Base-by-base conservation (phyloP, 2,329 filamentous ascomycete species). In the Gyromitra esculenta region DNA sequence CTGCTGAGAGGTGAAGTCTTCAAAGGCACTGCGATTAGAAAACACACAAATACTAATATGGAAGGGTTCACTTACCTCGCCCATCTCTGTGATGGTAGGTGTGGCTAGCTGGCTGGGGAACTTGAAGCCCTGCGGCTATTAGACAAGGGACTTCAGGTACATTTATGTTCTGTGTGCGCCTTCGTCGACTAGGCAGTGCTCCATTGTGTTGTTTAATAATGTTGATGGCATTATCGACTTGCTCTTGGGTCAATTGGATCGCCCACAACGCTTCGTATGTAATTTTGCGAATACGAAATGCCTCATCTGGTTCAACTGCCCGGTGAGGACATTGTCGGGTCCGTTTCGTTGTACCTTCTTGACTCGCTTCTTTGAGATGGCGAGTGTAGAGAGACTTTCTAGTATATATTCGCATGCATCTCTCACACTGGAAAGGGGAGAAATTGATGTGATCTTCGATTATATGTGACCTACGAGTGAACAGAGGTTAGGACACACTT, bases 381-480 rank as follows among this genome's bases (percentile, higher is more conserved):
- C 77, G 71, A 67, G 77, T 79, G 63, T 71, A 71, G 52, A 78
- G 64, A 25, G 76, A 73, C 15, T 77, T 71, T 37, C 77, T 77
- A 5, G 76, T 78, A 52, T 78, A 79, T 15, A 79, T 68, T 35
- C 76, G 56, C 67, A 73, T 79, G 62, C 77, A 79, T 43, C 48
- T 79, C 4, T 65, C 67, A 31, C 77, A 79, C 50, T 79, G 77
- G 39, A 78, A 79, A 13, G 76, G 77, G 4, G 76, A 78, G 48
- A 79, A 79, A 6, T 43, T 15, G 57, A 78, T 71, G 54, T 79
- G 77, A 7, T 67, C 60, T 66, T 79, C 77, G 54, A 78, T 76
- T 9, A 79, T 65, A 66, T 79, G 77, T 15, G 64, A 63, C 35
- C 77, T 79, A 9, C 11, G 56, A 11, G 8, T 43, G 31, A 45